Conservation (phyloP, 1,284 basidiomycete species). For the Apiotrichum sp. region DNA sequence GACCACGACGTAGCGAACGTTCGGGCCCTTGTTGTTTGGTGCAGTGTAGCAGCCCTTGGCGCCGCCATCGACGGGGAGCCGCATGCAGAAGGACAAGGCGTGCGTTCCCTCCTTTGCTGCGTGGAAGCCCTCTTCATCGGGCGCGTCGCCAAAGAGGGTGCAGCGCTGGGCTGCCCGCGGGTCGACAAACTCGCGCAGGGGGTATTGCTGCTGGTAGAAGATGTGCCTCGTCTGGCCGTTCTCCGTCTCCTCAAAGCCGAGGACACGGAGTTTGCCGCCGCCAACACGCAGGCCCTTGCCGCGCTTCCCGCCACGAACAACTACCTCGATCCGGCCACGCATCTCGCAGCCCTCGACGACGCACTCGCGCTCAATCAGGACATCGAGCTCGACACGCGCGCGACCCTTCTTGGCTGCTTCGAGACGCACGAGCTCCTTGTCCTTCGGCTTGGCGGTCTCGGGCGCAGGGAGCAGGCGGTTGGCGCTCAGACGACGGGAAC, state of each 20-base stretch:
- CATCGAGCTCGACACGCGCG: conserved; percentile 76
- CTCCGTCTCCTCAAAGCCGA: conserved; percentile 69
- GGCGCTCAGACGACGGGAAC: conserved; percentile 28
- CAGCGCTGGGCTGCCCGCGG: conserved; percentile 20
- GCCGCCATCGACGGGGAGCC: conserved; percentile 60
- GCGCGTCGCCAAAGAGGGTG: conserved; percentile 52
- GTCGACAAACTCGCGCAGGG: conserved; percentile 55
- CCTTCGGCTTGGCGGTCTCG: conserved; percentile 12
- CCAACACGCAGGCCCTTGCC: conserved; percentile 63
- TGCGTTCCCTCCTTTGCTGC: conserved; percentile 64
- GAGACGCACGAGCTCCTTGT: conserved; percentile 34
- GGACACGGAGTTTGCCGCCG: conserved; percentile 72
- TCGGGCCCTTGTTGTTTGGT: conserved; percentile 51
- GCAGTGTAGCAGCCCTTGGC: conserved; percentile 67
- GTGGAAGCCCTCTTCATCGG: conserved; percentile 67
- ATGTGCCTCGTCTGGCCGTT: conserved; percentile 65
- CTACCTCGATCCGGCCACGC: conserved; percentile 66
- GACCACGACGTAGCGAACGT: conserved; percentile 79
- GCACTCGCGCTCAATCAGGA: conserved; percentile 67
- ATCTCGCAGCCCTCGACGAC: conserved; percentile 77
- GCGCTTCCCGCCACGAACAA: conserved; percentile 58
- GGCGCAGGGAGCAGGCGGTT: conserved; percentile 38
- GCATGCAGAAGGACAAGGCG: conserved; percentile 69
- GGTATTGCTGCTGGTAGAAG: conserved; percentile 73
- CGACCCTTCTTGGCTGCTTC: conserved; percentile 60